Evolutionary conservation across 2,329 filamentous ascomycete genomes (phyloP), one percentile per base, ranked within the genome.

Genomic region (Aspergillus persii): DNA sequence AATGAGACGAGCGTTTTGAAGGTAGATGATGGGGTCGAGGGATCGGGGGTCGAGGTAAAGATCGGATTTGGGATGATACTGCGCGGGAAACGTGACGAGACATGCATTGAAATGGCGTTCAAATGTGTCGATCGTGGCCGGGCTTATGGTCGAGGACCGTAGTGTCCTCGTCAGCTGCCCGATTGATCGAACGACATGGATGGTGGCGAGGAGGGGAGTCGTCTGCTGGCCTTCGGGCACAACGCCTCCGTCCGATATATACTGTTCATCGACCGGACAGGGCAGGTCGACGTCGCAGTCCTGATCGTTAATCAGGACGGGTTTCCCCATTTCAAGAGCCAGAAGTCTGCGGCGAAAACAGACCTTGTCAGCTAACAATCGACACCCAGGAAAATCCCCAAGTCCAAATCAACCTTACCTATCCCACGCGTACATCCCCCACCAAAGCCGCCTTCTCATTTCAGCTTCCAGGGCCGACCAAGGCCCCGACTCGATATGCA

Each of bases 391-490:
- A 36, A 23, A 23, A 23, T 23, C 18, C 18, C 1, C 18, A 23
- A 23, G 15, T 2, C 23, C 49, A 49, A 30, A 41, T 11, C 36
- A 58, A 80, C 70, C 72, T 41, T 41, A 88, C 86, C 92, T 86
- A 77, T 99, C 95, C 78, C 93, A 87, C 49, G 92, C 86, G 76
- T 98, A 98, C 58, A 96, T 86, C 12, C 91, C 87, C 92, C 95
- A 99, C 94, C 94, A 99, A 2, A 95, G 86, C 57, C 93, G 84
- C 61, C 90, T 86, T 56, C 93, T 86, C 86, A 94, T 92, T 75
- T 98, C 94, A 9, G 85, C 85, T 68, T 96, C 92, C 12, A 96
- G 80, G 1, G 87, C 82, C 2, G 89, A 84, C 83, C 89, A 92
- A 0, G 87, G 83, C 0, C 88, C 89, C 1, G 86, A 85, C 68